Conservation (phyloP, 768 basidiomycete species). For the Butyriboletus loyo region DNA sequence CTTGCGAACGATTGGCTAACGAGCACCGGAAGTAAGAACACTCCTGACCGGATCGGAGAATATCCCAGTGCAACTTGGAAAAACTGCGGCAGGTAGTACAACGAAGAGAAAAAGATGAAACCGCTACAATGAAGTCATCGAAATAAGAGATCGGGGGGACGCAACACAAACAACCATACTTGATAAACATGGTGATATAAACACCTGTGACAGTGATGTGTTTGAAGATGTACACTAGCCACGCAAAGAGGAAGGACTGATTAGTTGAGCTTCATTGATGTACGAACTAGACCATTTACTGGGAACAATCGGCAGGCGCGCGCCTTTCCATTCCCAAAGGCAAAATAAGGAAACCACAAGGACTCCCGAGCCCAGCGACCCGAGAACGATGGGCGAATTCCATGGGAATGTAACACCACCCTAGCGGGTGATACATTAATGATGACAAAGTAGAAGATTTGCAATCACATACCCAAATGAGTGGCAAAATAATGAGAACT, state of each 20-base stretch:
- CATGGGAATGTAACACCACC: conserved; percentile 74
- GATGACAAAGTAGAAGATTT: background rate
- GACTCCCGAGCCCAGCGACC: conserved; percentile 53
- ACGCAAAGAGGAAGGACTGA: background rate
- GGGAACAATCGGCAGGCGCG: conserved; percentile 68
- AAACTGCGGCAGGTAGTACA: conserved; percentile 74
- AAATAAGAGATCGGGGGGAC: background rate
- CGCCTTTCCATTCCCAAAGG: conserved; percentile 70
- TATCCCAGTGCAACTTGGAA: conserved; percentile 72
- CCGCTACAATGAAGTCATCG: conserved; percentile 36
- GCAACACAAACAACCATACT: conserved; percentile 34
- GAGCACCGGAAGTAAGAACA: conserved; percentile 69
- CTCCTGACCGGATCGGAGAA: conserved; percentile 58
- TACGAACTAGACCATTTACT: conserved; percentile 37
- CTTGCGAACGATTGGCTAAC: conserved; percentile 60
- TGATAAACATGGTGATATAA: conserved; percentile 67
- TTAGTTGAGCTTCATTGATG: background rate
- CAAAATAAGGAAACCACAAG: conserved; percentile 57
- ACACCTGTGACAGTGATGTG: conserved; percentile 64
- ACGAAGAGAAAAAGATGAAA: conserved; percentile 58
- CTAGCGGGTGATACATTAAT: conserved; percentile 33
- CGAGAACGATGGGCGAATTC: conserved; percentile 64
- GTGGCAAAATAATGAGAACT: conserved; percentile 60
- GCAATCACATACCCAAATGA: conserved; percentile 58
- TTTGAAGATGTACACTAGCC: conserved; percentile 70